phyloP scores from a whole-genome alignment of 2,329 filamentous ascomycete genomes.

The Talaromyces albobiverticillius region DNA sequence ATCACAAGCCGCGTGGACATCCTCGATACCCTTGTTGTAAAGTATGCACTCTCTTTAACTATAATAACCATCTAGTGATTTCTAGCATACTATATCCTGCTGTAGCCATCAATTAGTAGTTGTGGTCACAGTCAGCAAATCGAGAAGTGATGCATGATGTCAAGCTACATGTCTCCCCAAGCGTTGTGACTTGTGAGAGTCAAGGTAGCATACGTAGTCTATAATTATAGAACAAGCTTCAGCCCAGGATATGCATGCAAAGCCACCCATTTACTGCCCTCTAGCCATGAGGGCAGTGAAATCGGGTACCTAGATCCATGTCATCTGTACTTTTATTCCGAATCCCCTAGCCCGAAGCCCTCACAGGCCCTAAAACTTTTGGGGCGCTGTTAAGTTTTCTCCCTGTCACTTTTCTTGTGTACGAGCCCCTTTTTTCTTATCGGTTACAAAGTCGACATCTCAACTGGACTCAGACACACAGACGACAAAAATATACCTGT shows the following conservation, averaged over 20 bases:
- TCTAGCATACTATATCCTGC: no score
- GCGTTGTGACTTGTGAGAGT: background rate
- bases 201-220: background rate
- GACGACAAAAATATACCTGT: background rate
- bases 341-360: background rate
- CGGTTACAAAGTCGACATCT: background rate
- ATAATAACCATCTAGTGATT: no score
- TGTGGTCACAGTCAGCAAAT: no score
- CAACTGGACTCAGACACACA: background rate
- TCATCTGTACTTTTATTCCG: background rate
- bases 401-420: conserved; percentile 14
- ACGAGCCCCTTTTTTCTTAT: background rate
- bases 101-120: no score
- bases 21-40: no score
- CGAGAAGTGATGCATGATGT: conserved; percentile 1
- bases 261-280: background rate
- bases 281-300: background rate
- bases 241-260: background rate
- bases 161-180: conserved; percentile 1
- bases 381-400: conserved; percentile 3
- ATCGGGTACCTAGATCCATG: background rate
- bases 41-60: no score
- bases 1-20: no score
- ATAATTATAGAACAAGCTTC: background rate
- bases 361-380: background rate